These are phyloP conservation scores for Peniophora sp. DNA, from an alignment of 1,284 basidiomycete species.

Conservation along the genomic window DNA sequence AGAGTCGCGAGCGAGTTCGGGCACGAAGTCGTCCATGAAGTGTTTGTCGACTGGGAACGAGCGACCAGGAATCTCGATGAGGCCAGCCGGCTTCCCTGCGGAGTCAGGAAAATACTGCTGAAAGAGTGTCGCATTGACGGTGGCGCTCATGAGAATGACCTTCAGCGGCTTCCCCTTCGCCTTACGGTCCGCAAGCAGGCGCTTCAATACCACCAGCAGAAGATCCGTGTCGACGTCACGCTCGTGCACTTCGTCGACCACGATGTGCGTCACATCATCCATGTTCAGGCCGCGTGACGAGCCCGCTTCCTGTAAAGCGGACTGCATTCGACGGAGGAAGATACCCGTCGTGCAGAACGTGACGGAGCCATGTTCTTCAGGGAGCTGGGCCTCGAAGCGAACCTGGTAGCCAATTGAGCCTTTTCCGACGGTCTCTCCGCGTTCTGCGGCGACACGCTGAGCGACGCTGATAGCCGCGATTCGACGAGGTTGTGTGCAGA, in stretches of 20 bases:
- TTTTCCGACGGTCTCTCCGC: slow-evolving; percentile 69
- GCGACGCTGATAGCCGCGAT: slow-evolving; percentile 93
- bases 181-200: slow-evolving; percentile 73
- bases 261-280: slow-evolving; percentile 84
- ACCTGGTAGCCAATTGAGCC: slow-evolving; percentile 86
- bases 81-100: slow-evolving; percentile 55
- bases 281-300: slow-evolving; percentile 36
- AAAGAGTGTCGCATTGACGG: slow-evolving; percentile 88
- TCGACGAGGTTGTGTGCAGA: slow-evolving; percentile 91
- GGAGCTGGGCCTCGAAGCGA: slow-evolving; percentile 80
- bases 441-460: slow-evolving; percentile 85
- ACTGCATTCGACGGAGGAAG: slow-evolving; percentile 85
- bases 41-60: slow-evolving; percentile 83
- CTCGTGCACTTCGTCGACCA: slow-evolving; percentile 97
- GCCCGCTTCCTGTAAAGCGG: slow-evolving; percentile 48
- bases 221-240: slow-evolving; percentile 94
- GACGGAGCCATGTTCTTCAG: slow-evolving; percentile 79
- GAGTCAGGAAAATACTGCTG: slow-evolving; percentile 78
- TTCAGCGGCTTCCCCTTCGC: slow-evolving; percentile 74
- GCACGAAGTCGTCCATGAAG: slow-evolving; percentile 78
- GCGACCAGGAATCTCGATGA: slow-evolving; percentile 87
- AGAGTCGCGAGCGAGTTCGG: slow-evolving; percentile 36
- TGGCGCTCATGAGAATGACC: slow-evolving; percentile 93
- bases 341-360: slow-evolving; percentile 95
- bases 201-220: slow-evolving; percentile 85